A percentile compares a stretch with the other conserved stretches of the same genome.
Evolutionary conservation across 139 green algal species (phyloP).

Genomic region (Micractinium conductrix): DNA sequence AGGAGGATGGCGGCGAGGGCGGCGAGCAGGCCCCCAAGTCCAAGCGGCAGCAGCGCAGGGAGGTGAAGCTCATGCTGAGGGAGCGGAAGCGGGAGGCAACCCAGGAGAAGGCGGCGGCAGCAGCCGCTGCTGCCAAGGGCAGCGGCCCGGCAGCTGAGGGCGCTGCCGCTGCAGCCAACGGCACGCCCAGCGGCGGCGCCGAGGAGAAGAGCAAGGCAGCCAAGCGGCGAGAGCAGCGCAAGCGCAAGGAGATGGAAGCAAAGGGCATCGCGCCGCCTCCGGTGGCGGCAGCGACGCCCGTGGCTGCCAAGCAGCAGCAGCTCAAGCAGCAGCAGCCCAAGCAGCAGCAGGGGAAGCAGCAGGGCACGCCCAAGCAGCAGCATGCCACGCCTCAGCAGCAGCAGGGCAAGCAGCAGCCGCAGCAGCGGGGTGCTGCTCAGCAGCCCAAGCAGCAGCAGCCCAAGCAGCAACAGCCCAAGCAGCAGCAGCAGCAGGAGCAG

Average conservation of each 20-base stretch:
- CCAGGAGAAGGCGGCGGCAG: constrained; percentile 18
- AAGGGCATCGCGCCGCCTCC: not conserved
- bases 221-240: constrained; percentile 8
- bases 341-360: not conserved
- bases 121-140: not conserved
- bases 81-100: constrained; percentile 34
- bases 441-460: not conserved
- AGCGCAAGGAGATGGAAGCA: constrained; percentile 22
- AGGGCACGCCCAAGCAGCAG: not conserved
- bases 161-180: not conserved
- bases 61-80: constrained; percentile 36
- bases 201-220: constrained; percentile 5
- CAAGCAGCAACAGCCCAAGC: not conserved
- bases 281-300: constrained; percentile 10
- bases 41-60: constrained; percentile 45
- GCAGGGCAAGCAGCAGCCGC: constrained; percentile 7
- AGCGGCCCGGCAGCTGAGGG: not conserved
- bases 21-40: constrained; percentile 10
- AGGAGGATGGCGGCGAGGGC: not conserved
- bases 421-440: not conserved
- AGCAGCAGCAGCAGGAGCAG: constrained; percentile 22
- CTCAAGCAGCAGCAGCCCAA: not conserved
- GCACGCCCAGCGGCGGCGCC: not conserved
- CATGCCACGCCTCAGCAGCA: not conserved
- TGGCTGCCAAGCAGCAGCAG: constrained; percentile 21